A percentile compares a stretch with the other conserved stretches of the same genome.
Evolutionary conservation across 768 basidiomycete species (phyloP).

Genomic region (Exidia glandulosa): DNA sequence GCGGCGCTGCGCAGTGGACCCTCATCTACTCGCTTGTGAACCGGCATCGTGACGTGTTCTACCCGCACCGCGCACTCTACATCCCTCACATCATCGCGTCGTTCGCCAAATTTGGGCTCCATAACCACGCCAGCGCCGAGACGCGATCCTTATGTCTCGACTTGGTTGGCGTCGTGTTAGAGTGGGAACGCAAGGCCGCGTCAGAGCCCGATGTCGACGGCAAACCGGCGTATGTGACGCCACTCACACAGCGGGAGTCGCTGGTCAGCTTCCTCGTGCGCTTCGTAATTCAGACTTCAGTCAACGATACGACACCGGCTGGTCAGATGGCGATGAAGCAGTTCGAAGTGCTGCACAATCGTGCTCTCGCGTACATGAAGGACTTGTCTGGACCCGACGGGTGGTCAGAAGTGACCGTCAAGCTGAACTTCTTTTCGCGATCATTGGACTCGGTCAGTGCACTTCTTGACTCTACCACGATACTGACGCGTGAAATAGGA

Average conservation of each 20-base stretch:
- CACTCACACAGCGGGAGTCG: slow-evolving; percentile 71
- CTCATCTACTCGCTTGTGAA: slow-evolving; percentile 87
- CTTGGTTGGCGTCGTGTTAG: slow-evolving; percentile 80
- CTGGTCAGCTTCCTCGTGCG: slow-evolving; percentile 95
- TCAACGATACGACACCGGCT: too few species aligned
- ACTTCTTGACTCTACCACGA: neutral
- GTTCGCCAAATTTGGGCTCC: slow-evolving; percentile 78
- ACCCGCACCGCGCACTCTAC: slow-evolving; percentile 84
- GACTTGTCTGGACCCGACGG: slow-evolving; percentile 72
- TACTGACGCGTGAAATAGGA: slow-evolving; percentile 6
- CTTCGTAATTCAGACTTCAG: slow-evolving; percentile 59
- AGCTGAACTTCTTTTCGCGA: slow-evolving; percentile 80
- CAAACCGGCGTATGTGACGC: slow-evolving; percentile 50
- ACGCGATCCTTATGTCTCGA: slow-evolving; percentile 83
- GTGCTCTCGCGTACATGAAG: slow-evolving; percentile 57
- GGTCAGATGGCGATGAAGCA: slow-evolving; percentile 19
- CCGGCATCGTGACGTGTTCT: slow-evolving; percentile 85
- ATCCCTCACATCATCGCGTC: slow-evolving; percentile 89
- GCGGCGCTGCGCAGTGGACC: slow-evolving; percentile 53
- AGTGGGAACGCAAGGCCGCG: slow-evolving; percentile 75
- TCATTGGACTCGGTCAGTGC: slow-evolving; percentile 67
- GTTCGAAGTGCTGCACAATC: slow-evolving; percentile 27
- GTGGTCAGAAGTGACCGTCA: slow-evolving; percentile 87
- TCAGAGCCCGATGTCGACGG: slow-evolving; percentile 3
- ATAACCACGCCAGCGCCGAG: slow-evolving; percentile 57